phyloP scores from a whole-genome alignment of 192 early-diverging fungal genomes.

The Kappamyces sp. region DNA sequence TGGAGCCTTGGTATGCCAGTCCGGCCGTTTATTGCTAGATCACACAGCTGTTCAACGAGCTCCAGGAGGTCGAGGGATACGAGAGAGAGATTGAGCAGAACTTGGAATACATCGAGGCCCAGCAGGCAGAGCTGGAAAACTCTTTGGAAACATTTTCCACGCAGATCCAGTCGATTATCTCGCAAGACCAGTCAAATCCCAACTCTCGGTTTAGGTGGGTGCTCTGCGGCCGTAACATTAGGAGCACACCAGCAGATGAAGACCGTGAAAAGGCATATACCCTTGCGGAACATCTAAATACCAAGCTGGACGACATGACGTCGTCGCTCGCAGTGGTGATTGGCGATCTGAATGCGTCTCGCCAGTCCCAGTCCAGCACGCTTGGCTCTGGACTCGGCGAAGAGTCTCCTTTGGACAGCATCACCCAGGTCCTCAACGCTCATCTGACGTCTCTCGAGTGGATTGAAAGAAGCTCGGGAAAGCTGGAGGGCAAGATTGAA shows the following conservation, averaged over 20 bases:
- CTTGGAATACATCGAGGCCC: slow-evolving; percentile 79
- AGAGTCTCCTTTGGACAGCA: slow-evolving; percentile 59
- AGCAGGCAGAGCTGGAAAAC: slow-evolving; percentile 74
- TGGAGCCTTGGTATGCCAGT: slow-evolving; percentile 56
- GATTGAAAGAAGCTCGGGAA: slow-evolving; percentile 67
- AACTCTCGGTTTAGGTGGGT: slow-evolving; percentile 1
- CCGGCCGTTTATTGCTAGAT: slow-evolving; percentile 43
- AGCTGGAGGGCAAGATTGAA: too few relatives aligned
- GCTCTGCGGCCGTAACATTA: not conserved
- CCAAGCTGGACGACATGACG: slow-evolving; percentile 81
- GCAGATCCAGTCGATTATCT: slow-evolving; percentile 43
- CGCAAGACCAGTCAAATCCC: not conserved
- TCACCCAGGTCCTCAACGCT: slow-evolving; percentile 82
- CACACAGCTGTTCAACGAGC: slow-evolving; percentile 65
- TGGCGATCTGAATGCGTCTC: slow-evolving; percentile 74
- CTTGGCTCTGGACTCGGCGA: slow-evolving; percentile 4
- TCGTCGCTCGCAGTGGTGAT: slow-evolving; percentile 72
- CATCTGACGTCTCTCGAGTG: slow-evolving; percentile 91
- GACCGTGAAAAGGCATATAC: slow-evolving; percentile 81
- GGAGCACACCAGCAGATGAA: slow-evolving; percentile 58
- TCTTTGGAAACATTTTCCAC: slow-evolving; percentile 76
- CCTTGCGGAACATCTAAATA: slow-evolving; percentile 79
- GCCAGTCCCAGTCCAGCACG: slow-evolving; percentile 16
- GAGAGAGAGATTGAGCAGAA: slow-evolving; percentile 79
- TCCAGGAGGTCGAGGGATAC: slow-evolving; percentile 63